These are phyloP conservation scores for Ilyonectria robusta DNA, from an alignment of 2,329 filamentous ascomycete genomes.

Conservation along the genomic window DNA sequence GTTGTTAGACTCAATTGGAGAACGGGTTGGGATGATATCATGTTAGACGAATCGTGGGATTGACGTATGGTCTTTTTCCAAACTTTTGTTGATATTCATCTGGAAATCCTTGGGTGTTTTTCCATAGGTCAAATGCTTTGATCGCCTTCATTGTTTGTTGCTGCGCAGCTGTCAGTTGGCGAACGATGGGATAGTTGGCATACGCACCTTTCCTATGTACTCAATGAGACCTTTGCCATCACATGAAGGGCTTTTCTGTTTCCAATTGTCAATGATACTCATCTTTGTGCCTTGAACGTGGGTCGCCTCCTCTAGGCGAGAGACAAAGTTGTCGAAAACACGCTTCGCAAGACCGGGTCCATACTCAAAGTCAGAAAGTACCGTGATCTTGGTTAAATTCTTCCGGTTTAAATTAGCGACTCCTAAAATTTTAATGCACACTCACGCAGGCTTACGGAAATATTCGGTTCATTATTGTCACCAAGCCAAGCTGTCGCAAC, in stretches of 20 bases:
- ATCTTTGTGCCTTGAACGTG: neutral
- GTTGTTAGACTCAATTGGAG: neutral
- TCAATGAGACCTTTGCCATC: neutral
- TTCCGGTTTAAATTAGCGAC: neutral
- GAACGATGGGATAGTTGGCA: neutral
- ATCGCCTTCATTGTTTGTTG: neutral
- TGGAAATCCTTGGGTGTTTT: neutral
- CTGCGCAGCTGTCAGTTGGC: neutral
- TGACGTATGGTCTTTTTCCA: neutral
- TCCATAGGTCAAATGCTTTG: neutral
- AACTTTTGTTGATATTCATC: neutral
- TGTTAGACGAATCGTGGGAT: neutral
- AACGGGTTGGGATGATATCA: neutral
- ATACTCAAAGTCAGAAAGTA: conserved; percentile 3
- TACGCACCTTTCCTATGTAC: neutral
- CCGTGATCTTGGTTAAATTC: neutral
- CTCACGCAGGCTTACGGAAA: neutral
- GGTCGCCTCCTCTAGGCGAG: neutral
- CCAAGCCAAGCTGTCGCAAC: neutral
- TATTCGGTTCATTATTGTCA: neutral
- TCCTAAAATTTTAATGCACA: neutral
- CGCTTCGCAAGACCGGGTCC: neutral
- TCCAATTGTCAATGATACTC: neutral
- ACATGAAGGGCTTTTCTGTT: neutral
- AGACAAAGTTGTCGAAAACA: neutral